Conservation (phyloP, 345 rosid genomes). For the Eucalyptus globulus region DNA sequence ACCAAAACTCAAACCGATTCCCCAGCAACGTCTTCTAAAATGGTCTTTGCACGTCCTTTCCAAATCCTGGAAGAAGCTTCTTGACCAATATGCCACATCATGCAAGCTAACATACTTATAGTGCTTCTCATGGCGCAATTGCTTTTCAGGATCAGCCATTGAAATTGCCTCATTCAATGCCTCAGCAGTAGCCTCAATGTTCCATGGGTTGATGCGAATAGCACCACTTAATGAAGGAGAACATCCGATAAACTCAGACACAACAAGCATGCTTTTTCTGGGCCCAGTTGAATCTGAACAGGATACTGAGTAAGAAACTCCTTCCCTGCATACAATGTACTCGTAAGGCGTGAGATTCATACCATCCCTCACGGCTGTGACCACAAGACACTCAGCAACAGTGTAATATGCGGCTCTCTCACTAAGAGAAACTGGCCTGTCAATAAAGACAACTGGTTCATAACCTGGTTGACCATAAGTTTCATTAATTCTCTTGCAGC, state of each 20-base stretch:
- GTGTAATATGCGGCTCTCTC: constrained; percentile 64
- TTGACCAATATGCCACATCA: constrained; percentile 71
- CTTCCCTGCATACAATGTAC: constrained; percentile 61
- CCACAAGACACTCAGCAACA: constrained; percentile 60
- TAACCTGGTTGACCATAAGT: constrained; percentile 47
- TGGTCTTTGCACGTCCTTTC: constrained; percentile 68
- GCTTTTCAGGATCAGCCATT: constrained; percentile 46
- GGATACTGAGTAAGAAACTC: constrained; percentile 29
- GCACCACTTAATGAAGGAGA: constrained; percentile 84
- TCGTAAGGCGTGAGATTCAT: constrained; percentile 76
- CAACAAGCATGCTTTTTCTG: constrained; percentile 66
- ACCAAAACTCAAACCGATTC: constrained; percentile 66
- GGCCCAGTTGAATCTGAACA: constrained; percentile 20
- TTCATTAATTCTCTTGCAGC: constrained; percentile 58
- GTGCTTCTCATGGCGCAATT: constrained; percentile 93
- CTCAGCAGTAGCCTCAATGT: constrained; percentile 53
- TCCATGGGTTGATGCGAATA: constrained; percentile 70
- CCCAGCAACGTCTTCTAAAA: constrained; percentile 66
- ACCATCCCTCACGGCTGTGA: constrained; percentile 78
- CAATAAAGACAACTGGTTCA: constrained; percentile 58
- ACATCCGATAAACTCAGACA: constrained; percentile 78
- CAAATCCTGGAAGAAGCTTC: constrained; percentile 67
- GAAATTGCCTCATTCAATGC: constrained; percentile 75
- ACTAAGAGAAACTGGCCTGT: constrained; percentile 42
- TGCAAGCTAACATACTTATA: constrained; percentile 66